phyloP scores from a whole-genome alignment of 305 asterid genomes.

The Fraxinus nigra region DNA sequence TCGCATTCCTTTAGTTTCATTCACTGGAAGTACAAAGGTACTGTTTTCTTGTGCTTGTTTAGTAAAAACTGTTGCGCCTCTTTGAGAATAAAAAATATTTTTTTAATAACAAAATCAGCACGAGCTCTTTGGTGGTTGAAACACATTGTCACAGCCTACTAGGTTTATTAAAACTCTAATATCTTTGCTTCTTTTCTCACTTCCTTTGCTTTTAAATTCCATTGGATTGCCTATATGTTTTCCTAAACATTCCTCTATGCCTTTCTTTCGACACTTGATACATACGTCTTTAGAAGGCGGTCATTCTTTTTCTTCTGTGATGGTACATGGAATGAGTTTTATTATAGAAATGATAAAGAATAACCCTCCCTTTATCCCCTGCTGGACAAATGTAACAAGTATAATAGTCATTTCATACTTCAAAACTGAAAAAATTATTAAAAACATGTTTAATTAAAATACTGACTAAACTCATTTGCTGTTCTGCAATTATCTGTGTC shows the following conservation, averaged over 20 bases:
- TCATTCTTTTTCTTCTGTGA: background rate
- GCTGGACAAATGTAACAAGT: background rate
- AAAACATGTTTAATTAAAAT: background rate
- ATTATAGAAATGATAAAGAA: background rate
- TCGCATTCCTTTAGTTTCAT: slow-evolving; percentile 86
- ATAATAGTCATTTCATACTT: background rate
- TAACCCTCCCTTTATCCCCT: background rate
- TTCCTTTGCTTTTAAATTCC: background rate
- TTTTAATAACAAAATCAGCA: background rate
- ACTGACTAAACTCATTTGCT: background rate
- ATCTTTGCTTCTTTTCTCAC: background rate
- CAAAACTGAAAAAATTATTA: background rate
- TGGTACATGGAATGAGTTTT: background rate
- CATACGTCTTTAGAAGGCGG: background rate
- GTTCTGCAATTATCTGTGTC: background rate
- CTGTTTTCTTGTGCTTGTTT: background rate
- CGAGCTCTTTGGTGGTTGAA: background rate
- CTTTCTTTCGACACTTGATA: background rate
- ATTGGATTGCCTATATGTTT: background rate
- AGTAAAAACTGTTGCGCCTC: background rate
- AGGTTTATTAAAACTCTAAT: background rate
- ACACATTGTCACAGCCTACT: background rate
- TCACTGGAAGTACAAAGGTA: slow-evolving; percentile 97
- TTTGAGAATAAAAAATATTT: background rate
- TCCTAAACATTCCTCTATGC: background rate